phyloP scores from a whole-genome alignment of 768 basidiomycete species.

The Candolleomyces efflorescens region DNA sequence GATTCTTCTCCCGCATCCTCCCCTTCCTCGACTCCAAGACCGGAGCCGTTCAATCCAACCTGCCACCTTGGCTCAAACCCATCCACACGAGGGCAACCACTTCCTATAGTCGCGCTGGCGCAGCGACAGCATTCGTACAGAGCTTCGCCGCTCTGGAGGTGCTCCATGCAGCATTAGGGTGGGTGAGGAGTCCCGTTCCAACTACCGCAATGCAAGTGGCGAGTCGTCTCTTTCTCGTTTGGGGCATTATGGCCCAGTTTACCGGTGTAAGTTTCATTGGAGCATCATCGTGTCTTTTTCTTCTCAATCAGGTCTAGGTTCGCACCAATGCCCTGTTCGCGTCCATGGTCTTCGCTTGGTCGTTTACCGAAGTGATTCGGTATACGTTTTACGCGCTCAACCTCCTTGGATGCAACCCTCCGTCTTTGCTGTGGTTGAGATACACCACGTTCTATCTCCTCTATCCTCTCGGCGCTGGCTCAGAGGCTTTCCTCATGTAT shows the following conservation, averaged over 20 bases:
- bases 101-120: constrained; percentile 58
- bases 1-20: constrained; percentile 31
- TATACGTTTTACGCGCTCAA: constrained; percentile 81
- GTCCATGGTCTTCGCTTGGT: constrained; percentile 93
- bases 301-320: constrained; percentile 34
- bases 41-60: constrained; percentile 27
- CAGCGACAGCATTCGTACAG: constrained; percentile 69
- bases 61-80: constrained; percentile 37
- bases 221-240: constrained; percentile 78
- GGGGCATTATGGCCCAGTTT: constrained; percentile 73
- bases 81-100: constrained; percentile 50
- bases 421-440: constrained; percentile 62
- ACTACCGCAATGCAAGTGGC: constrained; percentile 81
- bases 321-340: constrained; percentile 77
- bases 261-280: constrained; percentile 42
- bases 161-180: constrained; percentile 70
- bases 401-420: constrained; percentile 52
- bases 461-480: constrained; percentile 91
- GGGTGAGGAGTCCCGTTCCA: constrained; percentile 71
- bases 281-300: not conserved
- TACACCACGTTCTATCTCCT: constrained; percentile 93
- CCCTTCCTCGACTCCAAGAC: constrained; percentile 22
- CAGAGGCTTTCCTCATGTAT: constrained; percentile 83
- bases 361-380: constrained; percentile 84
- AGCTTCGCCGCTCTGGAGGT: constrained; percentile 82